Percentiles rank a stretch among this genome's conserved stretches.
Evolutionary conservation across 2,329 filamentous ascomycete genomes (phyloP).

Genomic region (Daldinia sp.): DNA sequence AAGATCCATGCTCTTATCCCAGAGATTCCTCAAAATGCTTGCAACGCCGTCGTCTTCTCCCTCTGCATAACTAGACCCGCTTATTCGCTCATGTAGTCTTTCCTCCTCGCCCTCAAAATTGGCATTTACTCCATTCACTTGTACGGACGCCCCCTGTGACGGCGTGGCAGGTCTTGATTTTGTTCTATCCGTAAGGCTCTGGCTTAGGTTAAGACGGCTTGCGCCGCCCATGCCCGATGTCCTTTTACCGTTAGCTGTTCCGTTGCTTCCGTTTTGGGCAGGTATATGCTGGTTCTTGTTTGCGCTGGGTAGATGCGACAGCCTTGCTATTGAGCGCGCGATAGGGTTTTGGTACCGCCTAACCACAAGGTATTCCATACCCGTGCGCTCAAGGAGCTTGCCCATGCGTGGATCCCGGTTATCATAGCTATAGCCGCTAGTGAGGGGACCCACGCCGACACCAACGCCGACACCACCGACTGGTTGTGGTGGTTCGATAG

Average conservation of each 20-base stretch:
- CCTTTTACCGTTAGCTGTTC: slow-evolving; percentile 44
- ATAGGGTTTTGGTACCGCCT: slow-evolving; percentile 76
- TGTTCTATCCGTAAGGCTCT: slow-evolving; percentile 49
- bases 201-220: slow-evolving; percentile 49
- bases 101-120: slow-evolving; percentile 59
- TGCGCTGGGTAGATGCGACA: slow-evolving; percentile 61
- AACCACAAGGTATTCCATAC: slow-evolving; percentile 78
- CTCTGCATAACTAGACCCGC: slow-evolving; percentile 60
- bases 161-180: slow-evolving; percentile 47
- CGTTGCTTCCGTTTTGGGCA: slow-evolving; percentile 49
- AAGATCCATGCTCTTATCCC: slow-evolving; percentile 68
- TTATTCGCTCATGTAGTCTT: slow-evolving; percentile 53
- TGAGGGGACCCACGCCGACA: slow-evolving; percentile 56
- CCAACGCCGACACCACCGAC: slow-evolving; percentile 48
- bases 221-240: slow-evolving; percentile 38
- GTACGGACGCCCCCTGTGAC: slow-evolving; percentile 49
- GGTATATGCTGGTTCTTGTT: slow-evolving; percentile 60
- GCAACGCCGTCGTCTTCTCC: slow-evolving; percentile 59
- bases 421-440: slow-evolving; percentile 64
- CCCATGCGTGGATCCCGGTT: slow-evolving; percentile 69
- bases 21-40: slow-evolving; percentile 64
- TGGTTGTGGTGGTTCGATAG: slow-evolving; percentile 70
- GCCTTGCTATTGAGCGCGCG: slow-evolving; percentile 65
- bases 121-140: slow-evolving; percentile 52
- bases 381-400: slow-evolving; percentile 72